These are phyloP conservation scores for Tricholoma bakamatsutake DNA, from an alignment of 768 basidiomycete genomes.

Conservation along the genomic window DNA sequence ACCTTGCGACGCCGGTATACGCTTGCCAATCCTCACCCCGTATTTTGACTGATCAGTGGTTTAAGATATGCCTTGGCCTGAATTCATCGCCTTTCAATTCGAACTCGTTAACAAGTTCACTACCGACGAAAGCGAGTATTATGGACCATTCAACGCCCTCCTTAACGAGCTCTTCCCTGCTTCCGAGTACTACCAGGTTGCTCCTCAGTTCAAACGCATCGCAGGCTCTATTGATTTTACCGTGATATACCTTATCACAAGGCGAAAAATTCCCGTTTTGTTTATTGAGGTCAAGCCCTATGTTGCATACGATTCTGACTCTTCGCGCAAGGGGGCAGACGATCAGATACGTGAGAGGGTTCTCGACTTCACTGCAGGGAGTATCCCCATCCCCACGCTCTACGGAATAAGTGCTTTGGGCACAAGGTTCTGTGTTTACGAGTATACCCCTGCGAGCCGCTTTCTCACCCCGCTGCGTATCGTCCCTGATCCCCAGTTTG, in stretches of 20 bases:
- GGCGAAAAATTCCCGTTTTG: background rate
- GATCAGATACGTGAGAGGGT: background rate
- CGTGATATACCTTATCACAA: background rate
- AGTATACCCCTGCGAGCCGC: background rate
- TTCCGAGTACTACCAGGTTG: background rate
- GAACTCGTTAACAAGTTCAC: constrained; percentile 2
- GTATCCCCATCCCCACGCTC: background rate
- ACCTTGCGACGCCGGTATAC: no score
- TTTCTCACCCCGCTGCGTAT: background rate
- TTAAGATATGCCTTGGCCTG: background rate
- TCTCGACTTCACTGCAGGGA: background rate
- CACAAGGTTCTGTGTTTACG: background rate
- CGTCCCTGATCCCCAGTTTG: background rate
- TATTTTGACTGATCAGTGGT: background rate
- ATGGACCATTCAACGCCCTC: background rate
- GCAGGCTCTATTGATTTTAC: background rate
- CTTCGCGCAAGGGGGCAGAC: background rate
- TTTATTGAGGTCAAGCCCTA: background rate
- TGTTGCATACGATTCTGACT: background rate
- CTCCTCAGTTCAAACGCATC: background rate
- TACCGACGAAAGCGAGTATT: background rate
- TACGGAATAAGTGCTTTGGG: background rate
- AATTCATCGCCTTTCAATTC: background rate
- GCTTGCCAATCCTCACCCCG: no score
- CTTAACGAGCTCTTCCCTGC: background rate